Evolutionary conservation across 306 rosid genomes (phyloP).

Genomic region (Urtica urens): DNA sequence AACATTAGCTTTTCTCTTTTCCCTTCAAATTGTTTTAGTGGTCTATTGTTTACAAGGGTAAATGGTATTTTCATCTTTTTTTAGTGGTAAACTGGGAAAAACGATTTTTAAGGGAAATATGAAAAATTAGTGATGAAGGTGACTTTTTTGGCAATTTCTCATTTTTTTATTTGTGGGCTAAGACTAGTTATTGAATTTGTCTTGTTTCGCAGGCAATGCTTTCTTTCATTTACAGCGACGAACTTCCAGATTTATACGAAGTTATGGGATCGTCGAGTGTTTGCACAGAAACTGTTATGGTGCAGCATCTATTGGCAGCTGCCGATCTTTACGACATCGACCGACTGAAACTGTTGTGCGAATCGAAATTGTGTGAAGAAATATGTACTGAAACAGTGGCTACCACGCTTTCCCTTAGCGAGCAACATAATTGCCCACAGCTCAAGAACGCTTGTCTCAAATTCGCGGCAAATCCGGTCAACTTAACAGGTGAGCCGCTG

Average conservation of each 20-base stretch:
- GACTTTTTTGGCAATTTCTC: background rate
- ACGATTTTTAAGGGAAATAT: too few relatives aligned
- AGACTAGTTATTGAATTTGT: constrained; percentile 8
- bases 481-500: too few relatives aligned
- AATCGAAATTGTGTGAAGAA: constrained; percentile 85
- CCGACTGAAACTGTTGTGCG: constrained; percentile 83
- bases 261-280: constrained; percentile 70
- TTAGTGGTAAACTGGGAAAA: too few relatives aligned
- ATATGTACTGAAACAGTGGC: constrained; percentile 80
- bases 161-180: constrained; percentile 4
- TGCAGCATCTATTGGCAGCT: constrained; percentile 70
- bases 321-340: constrained; percentile 75
- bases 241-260: too few relatives aligned
- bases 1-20: background rate
- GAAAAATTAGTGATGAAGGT: too few relatives aligned
- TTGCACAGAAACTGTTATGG: constrained; percentile 45
- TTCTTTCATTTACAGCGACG: constrained; percentile 72
- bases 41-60: too few relatives aligned
- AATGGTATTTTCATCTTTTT: too few relatives aligned
- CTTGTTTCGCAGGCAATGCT: constrained; percentile 63
- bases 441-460: constrained; percentile 78
- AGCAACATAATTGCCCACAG: constrained; percentile 60
- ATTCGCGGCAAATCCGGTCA: too few relatives aligned
- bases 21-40: background rate
- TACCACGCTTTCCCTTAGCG: constrained; percentile 77